A percentile compares a stretch with the other conserved stretches of the same genome.
Conservation (phyloP, 2,329 filamentous ascomycete genomes). For the Camillea tinctor region DNA sequence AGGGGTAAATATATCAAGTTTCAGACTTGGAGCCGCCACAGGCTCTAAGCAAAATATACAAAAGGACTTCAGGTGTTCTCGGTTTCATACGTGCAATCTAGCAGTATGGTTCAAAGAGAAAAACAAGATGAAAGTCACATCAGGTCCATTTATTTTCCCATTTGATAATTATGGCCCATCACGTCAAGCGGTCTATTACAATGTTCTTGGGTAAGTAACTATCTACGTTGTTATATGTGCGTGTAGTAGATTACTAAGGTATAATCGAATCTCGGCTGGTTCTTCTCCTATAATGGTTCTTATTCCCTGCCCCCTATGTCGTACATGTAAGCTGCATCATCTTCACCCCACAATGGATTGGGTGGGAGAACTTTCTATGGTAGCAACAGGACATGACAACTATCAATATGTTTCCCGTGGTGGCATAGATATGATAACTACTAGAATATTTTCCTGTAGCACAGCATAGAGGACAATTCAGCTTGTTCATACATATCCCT, state of each 20-base stretch:
- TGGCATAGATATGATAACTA: too few relatives aligned
- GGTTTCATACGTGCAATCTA: background rate
- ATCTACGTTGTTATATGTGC: background rate
- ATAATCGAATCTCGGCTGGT: background rate
- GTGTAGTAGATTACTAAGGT: background rate
- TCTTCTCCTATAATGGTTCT: background rate
- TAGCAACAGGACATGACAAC: too few relatives aligned
- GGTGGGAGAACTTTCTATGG: too few relatives aligned
- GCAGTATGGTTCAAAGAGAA: background rate
- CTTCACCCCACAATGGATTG: too few relatives aligned
- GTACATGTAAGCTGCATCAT: background rate
- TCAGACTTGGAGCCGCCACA: too few relatives aligned
- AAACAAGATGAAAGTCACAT: background rate
- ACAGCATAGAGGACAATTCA: too few relatives aligned
- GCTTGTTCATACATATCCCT: too few relatives aligned
- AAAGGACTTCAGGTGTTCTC: background rate
- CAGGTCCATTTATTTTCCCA: background rate
- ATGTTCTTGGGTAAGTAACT: background rate
- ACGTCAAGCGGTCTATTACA: background rate
- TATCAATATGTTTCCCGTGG: too few relatives aligned
- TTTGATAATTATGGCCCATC: background rate
- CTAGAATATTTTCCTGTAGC: too few relatives aligned
- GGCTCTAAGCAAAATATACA: background rate
- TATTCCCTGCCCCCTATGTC: background rate
- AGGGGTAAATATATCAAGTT: too few relatives aligned